Evolutionary conservation across 2,329 filamentous ascomycete genomes (phyloP), one percentile per base, ranked within the genome.

Genomic region (Fusarium vanettenii): DNA sequence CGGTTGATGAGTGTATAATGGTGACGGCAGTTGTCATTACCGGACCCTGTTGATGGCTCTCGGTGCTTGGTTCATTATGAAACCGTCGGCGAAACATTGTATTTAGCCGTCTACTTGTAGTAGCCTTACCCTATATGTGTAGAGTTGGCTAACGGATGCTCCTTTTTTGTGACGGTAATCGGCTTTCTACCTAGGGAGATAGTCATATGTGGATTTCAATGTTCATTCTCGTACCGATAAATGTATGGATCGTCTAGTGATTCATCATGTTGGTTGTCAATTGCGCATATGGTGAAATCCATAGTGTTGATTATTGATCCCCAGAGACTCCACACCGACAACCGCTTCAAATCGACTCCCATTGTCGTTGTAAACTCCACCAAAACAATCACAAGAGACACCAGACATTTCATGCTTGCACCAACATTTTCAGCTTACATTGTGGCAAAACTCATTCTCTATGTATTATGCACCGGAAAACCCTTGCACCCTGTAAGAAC

Each of bases 381-480:
- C 14, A 29, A 29, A 6, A 60, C 56, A 29, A 5, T n/a, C 60
- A 63, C 45, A 39, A 18, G 6, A 41, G 22, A 33, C 14, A 20
- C 18, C 29, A 63, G n/a, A 20, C 33, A 64, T 55, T 33, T 14
- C 4, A 29, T 22, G 16, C 6, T 27, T 63, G 60, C 66, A 75
- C 59, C 56, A 67, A 60, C 60, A 62, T 63, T 67, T 27, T 41
- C 29, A 61, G 63, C 67, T 67, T 71, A 74, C 70, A 71, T 71
- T 69, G 69, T 70, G 70, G 72, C 72, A 66, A 79, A 78, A 67
- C 57, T 72, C 74, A 78, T 75, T 79, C 72, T 79, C 77, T 79
- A 78, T 76, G 69, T 76, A 73, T 78, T 79, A 79, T 79, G 77
- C 77, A 79, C 76, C 77, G 75, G 74, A 75, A 78, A 66, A 68